Conservation (phyloP, 2,329 filamentous ascomycete species). For the Blastomyces parvus region DNA sequence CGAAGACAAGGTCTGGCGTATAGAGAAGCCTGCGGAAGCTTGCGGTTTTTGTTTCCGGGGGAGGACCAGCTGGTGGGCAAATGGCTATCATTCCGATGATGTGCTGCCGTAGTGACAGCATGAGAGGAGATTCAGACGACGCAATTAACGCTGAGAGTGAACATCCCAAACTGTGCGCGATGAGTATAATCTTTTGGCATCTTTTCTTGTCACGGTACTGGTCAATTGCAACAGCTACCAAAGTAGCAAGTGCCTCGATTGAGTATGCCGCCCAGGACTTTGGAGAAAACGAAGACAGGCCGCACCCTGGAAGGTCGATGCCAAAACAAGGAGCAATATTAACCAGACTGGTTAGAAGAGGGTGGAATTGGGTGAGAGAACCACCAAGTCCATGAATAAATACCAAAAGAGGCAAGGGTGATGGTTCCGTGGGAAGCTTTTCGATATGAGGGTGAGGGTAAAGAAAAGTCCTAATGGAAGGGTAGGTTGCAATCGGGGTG, state of each 20-base stretch:
- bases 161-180: constrained; percentile 87
- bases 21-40: constrained; percentile 51
- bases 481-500: constrained; percentile 62
- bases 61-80: constrained; percentile 63
- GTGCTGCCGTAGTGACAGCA: constrained; percentile 48
- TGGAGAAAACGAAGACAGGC: constrained; percentile 64
- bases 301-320: constrained; percentile 85
- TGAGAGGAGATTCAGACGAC: constrained; percentile 47
- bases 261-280: constrained; percentile 69
- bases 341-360: constrained; percentile 68
- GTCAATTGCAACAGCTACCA: constrained; percentile 66
- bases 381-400: constrained; percentile 93
- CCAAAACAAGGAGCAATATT: constrained; percentile 77
- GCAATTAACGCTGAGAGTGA: constrained; percentile 66
- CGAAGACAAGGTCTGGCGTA: constrained; percentile 59
- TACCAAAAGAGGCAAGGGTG: constrained; percentile 71
- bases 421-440: constrained; percentile 64
- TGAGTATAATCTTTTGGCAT: constrained; percentile 63
- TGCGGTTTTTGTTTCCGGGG: constrained; percentile 44
- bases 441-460: constrained; percentile 71
- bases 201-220: constrained; percentile 56
- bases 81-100: constrained; percentile 71
- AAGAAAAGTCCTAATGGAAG: constrained; percentile 71
- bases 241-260: constrained; percentile 61
- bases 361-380: constrained; percentile 77